phyloP scores from a whole-genome alignment of 2,329 filamentous ascomycete genomes.

The Talaromyces sp. region DNA sequence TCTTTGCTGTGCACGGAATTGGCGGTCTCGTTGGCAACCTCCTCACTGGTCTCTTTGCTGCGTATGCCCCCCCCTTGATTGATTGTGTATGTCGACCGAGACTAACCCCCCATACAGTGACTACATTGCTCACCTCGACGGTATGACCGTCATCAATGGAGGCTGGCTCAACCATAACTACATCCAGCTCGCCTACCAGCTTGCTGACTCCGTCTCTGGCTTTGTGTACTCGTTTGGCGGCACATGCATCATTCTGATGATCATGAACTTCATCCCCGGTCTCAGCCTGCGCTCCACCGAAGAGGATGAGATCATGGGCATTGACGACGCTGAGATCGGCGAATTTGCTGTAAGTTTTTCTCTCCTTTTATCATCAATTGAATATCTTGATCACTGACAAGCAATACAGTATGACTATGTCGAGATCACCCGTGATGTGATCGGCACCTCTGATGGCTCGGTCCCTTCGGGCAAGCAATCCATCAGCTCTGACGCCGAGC shows the following conservation, averaged over 20 bases:
- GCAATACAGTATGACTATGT: slow-evolving; percentile 72
- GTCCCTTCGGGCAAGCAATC: slow-evolving; percentile 11
- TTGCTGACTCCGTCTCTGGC: slow-evolving; percentile 73
- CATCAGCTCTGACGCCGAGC: slow-evolving; percentile 6
- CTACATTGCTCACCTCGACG: slow-evolving; percentile 77
- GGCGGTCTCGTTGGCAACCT: slow-evolving; percentile 76
- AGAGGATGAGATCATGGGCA: slow-evolving; percentile 75
- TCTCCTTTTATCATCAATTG: not conserved
- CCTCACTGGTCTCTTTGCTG: slow-evolving; percentile 74
- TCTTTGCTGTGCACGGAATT: slow-evolving; percentile 76
- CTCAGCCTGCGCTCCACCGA: slow-evolving; percentile 67
- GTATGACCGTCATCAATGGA: slow-evolving; percentile 59
- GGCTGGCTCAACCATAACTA: slow-evolving; percentile 82
- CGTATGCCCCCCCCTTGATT: slow-evolving; percentile 40
- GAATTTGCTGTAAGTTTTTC: slow-evolving; percentile 66
- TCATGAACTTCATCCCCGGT: slow-evolving; percentile 73
- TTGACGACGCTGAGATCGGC: slow-evolving; percentile 85
- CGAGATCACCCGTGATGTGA: slow-evolving; percentile 69
- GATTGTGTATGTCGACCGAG: not conserved
- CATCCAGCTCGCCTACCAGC: slow-evolving; percentile 75
- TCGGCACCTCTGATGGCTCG: slow-evolving; percentile 32
- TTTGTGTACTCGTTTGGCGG: slow-evolving; percentile 71
- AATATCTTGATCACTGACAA: not conserved
- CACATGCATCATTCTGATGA: slow-evolving; percentile 71
- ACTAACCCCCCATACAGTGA: slow-evolving; percentile 40